A percentile compares a stretch with the other conserved stretches of the same genome.
These are phyloP conservation scores for Claviceps sp. DNA, from an alignment of 2,329 filamentous ascomycete genomes.

Conservation along the genomic window DNA sequence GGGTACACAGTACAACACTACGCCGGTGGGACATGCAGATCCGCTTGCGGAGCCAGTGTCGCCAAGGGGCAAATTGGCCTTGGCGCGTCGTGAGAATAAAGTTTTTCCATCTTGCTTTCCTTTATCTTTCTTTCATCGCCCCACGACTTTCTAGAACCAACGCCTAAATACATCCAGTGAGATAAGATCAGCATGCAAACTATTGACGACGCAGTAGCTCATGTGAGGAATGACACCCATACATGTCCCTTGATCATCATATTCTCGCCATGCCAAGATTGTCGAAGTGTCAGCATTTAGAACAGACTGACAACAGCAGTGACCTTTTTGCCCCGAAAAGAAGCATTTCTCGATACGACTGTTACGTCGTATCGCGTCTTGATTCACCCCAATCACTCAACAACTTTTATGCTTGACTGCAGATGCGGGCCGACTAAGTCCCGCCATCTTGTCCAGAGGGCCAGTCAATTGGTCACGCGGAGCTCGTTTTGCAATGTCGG, in stretches of 20 bases:
- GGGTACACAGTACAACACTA: no score
- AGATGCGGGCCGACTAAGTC: neutral
- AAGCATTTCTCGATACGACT: neutral
- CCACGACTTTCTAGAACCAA: neutral
- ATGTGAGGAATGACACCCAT: neutral
- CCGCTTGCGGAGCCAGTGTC: neutral
- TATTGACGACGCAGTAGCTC: neutral
- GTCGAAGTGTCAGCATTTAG: neutral
- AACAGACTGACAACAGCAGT: neutral
- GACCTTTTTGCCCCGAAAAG: constrained; percentile 5
- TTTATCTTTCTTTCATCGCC: neutral
- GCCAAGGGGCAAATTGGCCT: neutral
- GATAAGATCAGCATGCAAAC: neutral
- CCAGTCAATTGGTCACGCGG: neutral
- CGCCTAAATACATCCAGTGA: no score
- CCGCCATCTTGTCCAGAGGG: neutral
- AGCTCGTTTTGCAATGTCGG: neutral
- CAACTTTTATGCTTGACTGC: neutral
- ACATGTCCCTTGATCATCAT: neutral
- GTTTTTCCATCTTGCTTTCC: neutral
- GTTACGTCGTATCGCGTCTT: constrained; percentile 1
- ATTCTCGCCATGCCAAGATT: neutral
- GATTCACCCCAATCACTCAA: neutral
- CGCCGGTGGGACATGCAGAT: neutral
- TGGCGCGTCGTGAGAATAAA: neutral